A percentile compares a stretch with the other conserved stretches of the same genome.
Evolutionary conservation across 306 rosid genomes (phyloP).

Genomic region (Vicia sativa): DNA sequence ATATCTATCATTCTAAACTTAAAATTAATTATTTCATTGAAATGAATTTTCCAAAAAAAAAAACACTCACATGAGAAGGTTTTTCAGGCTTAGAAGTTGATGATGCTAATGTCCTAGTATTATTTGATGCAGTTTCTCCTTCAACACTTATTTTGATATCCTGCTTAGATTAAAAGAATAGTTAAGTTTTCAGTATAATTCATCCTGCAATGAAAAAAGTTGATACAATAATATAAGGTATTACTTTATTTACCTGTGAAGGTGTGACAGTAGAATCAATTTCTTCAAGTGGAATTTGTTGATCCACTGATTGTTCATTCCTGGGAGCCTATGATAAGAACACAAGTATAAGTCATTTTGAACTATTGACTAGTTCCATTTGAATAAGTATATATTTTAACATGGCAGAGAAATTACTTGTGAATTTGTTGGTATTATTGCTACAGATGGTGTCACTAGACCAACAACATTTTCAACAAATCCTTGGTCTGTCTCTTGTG

Average conservation of each 20-base stretch:
- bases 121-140: too few relatives aligned
- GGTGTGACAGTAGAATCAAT: neutral
- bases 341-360: neutral
- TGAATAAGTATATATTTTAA: neutral
- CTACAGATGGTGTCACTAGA: neutral
- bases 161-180: too few relatives aligned
- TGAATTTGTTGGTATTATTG: neutral
- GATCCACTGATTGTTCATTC: neutral
- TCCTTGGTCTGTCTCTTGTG: conserved; percentile 23
- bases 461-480: neutral
- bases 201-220: neutral
- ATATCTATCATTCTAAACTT: too few relatives aligned
- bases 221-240: too few relatives aligned
- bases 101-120: too few relatives aligned
- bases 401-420: neutral
- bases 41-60: too few relatives aligned
- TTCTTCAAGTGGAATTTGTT: neutral
- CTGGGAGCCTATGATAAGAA: neutral
- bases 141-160: too few relatives aligned
- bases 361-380: too few relatives aligned
- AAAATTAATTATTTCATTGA: too few relatives aligned
- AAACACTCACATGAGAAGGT: too few relatives aligned
- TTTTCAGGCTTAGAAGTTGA: neutral
- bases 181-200: neutral
- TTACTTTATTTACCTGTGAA: neutral